Conservation (phyloP, 306 rosid genomes). For the Prinsepia uniflora region DNA sequence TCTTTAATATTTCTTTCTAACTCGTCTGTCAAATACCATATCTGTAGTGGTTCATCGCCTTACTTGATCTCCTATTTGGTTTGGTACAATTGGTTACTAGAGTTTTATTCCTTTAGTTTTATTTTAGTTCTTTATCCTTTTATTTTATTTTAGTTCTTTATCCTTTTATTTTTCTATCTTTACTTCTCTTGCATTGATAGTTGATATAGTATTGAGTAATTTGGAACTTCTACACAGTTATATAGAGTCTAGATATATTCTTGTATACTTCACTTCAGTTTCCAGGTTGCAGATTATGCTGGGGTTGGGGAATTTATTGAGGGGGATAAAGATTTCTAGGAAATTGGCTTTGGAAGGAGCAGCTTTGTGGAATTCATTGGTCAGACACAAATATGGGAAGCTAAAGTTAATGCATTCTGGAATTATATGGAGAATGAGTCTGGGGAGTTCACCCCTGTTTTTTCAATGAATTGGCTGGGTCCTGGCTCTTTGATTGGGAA, state of each 20-base stretch:
- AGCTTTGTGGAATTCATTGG: background rate
- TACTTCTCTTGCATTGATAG: conserved; percentile 2
- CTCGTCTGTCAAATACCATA: background rate
- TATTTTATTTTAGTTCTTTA: background rate
- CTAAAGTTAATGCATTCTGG: too few relatives aligned
- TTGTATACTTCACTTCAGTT: conserved; percentile 60
- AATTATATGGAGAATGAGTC: too few relatives aligned
- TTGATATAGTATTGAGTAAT: conserved; percentile 9
- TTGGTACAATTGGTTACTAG: background rate
- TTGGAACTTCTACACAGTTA: conserved; percentile 26
- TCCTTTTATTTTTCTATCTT: background rate
- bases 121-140: background rate
- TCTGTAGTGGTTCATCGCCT: background rate
- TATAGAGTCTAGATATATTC: conserved; percentile 49
- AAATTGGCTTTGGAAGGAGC: background rate
- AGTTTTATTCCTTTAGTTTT: background rate
- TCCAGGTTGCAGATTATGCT: conserved; percentile 71
- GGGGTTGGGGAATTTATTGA: conserved; percentile 30
- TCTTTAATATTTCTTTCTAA: background rate
- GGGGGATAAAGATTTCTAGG: conserved; percentile 31
- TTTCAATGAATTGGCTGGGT: too few relatives aligned
- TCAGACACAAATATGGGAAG: background rate
- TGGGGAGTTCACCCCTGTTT: too few relatives aligned
- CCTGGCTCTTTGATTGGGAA: too few relatives aligned
- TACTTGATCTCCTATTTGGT: background rate